These are phyloP conservation scores for Trichoderma sp. DNA, from an alignment of 2,329 filamentous ascomycete species.

Conservation along the genomic window DNA sequence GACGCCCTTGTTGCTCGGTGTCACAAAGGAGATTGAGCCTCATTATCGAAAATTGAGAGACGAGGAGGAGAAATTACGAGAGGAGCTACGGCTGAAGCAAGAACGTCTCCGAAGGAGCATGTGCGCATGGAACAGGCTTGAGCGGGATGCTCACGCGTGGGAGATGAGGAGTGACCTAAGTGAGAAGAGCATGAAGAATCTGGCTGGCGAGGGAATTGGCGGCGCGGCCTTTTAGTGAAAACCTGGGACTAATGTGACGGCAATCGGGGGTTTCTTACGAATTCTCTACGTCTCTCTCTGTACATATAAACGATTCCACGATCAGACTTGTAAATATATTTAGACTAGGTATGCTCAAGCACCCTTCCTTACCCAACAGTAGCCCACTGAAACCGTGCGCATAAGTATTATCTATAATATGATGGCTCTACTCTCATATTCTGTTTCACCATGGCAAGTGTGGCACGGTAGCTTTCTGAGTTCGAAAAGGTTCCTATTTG, in stretches of 20 bases:
- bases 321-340: not conserved
- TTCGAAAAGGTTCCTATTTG: not conserved
- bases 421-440: not conserved
- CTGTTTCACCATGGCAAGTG: not conserved
- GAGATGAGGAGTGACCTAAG: conserved; percentile 58
- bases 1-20: conserved; percentile 46
- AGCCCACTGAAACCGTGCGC: not conserved
- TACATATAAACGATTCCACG: not conserved
- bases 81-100: conserved; percentile 55
- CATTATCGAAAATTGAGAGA: conserved; percentile 56
- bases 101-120: conserved; percentile 57
- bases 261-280: not conserved
- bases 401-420: not conserved
- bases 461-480: not conserved
- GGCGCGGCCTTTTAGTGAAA: conserved; percentile 53
- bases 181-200: conserved; percentile 57
- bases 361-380: not conserved
- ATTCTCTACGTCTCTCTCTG: not conserved
- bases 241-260: not conserved
- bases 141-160: conserved; percentile 55
- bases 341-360: not conserved
- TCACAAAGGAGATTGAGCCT: conserved; percentile 55
- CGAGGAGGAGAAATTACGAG: conserved; percentile 58
- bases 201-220: conserved; percentile 57
- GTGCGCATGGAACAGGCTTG: conserved; percentile 54